Evolutionary conservation across 805 yeast genomes (phyloP), one percentile per base, ranked within the genome.

Genomic region (Groenewaldozyma salmanticensis): DNA sequence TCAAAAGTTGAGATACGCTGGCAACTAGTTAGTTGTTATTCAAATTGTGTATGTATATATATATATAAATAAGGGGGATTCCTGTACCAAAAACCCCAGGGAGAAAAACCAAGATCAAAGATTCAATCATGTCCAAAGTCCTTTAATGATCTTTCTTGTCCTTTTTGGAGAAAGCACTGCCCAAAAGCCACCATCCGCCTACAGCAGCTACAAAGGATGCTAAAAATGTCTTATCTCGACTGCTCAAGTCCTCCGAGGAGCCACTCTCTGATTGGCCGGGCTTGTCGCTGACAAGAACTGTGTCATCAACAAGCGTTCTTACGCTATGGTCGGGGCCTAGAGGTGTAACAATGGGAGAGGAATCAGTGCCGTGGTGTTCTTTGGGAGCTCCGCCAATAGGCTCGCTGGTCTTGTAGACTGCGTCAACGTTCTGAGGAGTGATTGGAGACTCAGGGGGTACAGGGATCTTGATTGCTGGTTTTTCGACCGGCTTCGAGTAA

Each of bases 131-230:
- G n/a, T n/a, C n/a, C n/a, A n/a, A n/a, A n/a, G n/a, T n/a, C n/a
- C n/a, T n/a, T n/a, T n/a, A n/a, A 7, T 24, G 7, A 13, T 24
- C 11, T 24, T 24, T 24, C 37, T 42, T 40, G 29, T 46, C 33
- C 46, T 47, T 44, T 38, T 45, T 46, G 27, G 43, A 32, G 5
- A 22, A 29, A 13, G 40, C 20, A 13, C 42, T 16, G 61, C 61
- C 56, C 16, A 59, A 38, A 6, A 49, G 45, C 64, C 65, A 61
- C 66, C 68, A 62, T 5, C 55, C 61, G 0, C 57, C 56, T 6
- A 64, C 54, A 13, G 49, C 57, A 3, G 53, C 64, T 1, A 53
- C 52, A 29, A 64, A 45, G 2, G 55, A 56, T 6, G 52, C 45
- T 20, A 64, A 48, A 39, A 60, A 47, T 13, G 53, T 37, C 52